Percentiles rank a stretch among this genome's conserved stretches.
phyloP scores from a whole-genome alignment of 805 yeast genomes.

The Cyberlindnera amylophila region DNA sequence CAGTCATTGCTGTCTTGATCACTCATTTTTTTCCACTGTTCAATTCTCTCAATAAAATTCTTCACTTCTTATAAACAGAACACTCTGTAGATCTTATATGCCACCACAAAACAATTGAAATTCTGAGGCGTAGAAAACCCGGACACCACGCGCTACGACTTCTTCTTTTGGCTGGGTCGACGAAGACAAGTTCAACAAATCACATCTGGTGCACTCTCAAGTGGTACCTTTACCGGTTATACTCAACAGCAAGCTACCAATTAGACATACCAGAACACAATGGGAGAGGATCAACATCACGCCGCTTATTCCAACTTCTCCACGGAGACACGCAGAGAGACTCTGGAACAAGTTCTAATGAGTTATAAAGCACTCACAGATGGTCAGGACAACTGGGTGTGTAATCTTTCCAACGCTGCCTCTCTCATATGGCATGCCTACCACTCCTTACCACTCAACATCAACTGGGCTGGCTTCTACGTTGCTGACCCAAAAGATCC shows the following conservation, averaged over 20 bases:
- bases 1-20: background rate
- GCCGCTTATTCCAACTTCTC: constrained; percentile 69
- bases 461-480: constrained; percentile 96
- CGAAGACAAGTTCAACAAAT: too few species aligned
- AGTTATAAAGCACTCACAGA: constrained; percentile 62
- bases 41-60: too few species aligned
- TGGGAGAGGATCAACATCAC: constrained; percentile 44
- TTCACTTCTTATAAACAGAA: too few species aligned
- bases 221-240: too few species aligned
- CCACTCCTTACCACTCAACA: constrained; percentile 49
- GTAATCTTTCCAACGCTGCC: constrained; percentile 82
- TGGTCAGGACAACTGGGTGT: constrained; percentile 78
- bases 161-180: too few species aligned
- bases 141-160: too few species aligned
- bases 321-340: constrained; percentile 41
- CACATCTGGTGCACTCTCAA: too few species aligned
- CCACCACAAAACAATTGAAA: too few species aligned
- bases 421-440: constrained; percentile 88
- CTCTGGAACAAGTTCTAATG: constrained; percentile 51
- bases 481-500: constrained; percentile 35
- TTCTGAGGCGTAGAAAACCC: too few species aligned
- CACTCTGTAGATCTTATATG: too few species aligned
- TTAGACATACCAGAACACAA: background rate
- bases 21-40: background rate
- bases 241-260: too few species aligned